Conservation (phyloP, 495 filamentous ascomycete genomes). For the Glonium stellatum region DNA sequence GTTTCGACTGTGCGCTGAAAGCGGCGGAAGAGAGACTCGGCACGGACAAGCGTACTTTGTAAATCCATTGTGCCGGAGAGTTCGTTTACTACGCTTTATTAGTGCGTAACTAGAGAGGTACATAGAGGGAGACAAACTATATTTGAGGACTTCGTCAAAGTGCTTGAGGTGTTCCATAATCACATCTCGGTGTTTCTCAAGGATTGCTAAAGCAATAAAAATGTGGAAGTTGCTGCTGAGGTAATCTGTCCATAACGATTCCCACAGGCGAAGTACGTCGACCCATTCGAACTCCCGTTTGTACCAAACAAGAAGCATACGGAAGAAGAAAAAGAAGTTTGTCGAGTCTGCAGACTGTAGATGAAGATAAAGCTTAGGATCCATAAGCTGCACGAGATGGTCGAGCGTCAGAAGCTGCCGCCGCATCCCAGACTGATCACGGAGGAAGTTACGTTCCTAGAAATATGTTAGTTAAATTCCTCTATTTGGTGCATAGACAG, state of each 20-base stretch:
- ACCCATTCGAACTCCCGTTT: slow-evolving; percentile 92
- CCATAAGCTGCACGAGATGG: slow-evolving; percentile 91
- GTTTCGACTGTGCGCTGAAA: slow-evolving; percentile 83
- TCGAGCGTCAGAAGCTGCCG: slow-evolving; percentile 83
- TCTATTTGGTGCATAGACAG: slow-evolving; percentile 1
- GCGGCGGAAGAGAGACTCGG: slow-evolving; percentile 78
- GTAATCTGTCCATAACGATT: slow-evolving; percentile 90
- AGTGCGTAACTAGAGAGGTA: slow-evolving; percentile 1
- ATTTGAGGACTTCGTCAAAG: slow-evolving; percentile 97
- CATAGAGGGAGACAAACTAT: slow-evolving; percentile 51
- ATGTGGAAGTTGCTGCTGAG: slow-evolving; percentile 83
- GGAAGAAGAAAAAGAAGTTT: slow-evolving; percentile 99
- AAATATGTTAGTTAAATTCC: background rate
- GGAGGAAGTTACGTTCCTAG: slow-evolving; percentile 87
- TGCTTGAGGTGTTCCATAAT: slow-evolving; percentile 92
- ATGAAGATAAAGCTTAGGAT: slow-evolving; percentile 87
- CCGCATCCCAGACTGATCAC: slow-evolving; percentile 94
- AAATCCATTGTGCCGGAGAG: slow-evolving; percentile 89
- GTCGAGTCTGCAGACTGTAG: slow-evolving; percentile 84
- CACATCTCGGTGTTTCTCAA: slow-evolving; percentile 91
- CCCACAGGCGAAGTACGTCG: slow-evolving; percentile 85
- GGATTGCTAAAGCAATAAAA: slow-evolving; percentile 85
- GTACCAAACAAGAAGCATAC: slow-evolving; percentile 97
- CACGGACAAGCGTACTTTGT: slow-evolving; percentile 70
- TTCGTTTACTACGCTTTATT: slow-evolving; percentile 68